A percentile compares a stretch with the other conserved stretches of the same genome.
Evolutionary conservation across 495 filamentous ascomycete genomes (phyloP).

Genomic region (Xylaria cubensis): DNA sequence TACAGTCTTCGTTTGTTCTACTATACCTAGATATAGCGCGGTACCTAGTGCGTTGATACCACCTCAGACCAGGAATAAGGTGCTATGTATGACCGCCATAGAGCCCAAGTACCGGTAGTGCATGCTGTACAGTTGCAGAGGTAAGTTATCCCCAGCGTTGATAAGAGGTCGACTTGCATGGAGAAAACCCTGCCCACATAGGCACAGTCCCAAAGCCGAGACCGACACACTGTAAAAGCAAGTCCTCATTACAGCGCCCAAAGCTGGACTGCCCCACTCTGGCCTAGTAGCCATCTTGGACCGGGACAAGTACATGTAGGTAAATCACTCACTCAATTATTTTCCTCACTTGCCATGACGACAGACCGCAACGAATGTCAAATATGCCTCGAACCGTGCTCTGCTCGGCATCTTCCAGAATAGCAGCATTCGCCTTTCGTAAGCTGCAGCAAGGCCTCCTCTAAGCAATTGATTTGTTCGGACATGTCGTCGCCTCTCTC

Average conservation of each 20-base stretch:
- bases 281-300: conserved; percentile 6
- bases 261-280: conserved; percentile 3
- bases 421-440: background rate
- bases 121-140: background rate
- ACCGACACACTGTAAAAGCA: conserved; percentile 6
- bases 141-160: background rate
- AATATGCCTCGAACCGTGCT: conserved; percentile 24
- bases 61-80: background rate
- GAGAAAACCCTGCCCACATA: conserved; percentile 4
- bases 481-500: background rate
- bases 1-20: background rate
- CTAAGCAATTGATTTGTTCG: conserved; percentile 35
- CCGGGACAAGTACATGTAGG: conserved; percentile 23
- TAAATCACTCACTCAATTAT: conserved; percentile 33
- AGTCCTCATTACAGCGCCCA: conserved; percentile 13
- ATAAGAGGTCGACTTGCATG: conserved; percentile 13
- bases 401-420: background rate
- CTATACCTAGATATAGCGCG: background rate
- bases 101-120: background rate
- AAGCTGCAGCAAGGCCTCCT: conserved; percentile 30
- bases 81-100: background rate
- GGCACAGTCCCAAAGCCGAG: background rate
- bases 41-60: background rate
- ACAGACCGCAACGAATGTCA: conserved; percentile 28
- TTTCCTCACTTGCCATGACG: conserved; percentile 30